Conservation (phyloP, 2,329 filamentous ascomycete genomes). For the Ophiostoma ips region DNA sequence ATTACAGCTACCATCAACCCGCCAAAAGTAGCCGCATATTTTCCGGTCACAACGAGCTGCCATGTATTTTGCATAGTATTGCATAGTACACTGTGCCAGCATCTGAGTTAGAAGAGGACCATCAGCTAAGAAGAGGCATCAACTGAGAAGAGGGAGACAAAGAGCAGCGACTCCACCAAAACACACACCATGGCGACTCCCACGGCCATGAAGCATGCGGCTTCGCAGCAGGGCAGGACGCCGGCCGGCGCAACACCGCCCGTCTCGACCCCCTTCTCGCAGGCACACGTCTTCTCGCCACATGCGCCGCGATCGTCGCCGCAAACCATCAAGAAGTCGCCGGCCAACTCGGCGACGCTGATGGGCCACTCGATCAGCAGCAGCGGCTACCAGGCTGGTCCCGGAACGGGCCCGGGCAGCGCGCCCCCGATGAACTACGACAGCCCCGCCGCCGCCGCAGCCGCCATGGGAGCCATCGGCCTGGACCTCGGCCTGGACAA, state of each 20-base stretch:
- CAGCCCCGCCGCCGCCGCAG: conserved; percentile 49
- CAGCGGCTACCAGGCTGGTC: conserved; percentile 3
- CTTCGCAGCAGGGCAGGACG: conserved; percentile 38
- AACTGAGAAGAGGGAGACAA: too few relatives aligned
- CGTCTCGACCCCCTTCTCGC: conserved; percentile 50
- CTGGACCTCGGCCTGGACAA: conserved; percentile 39
- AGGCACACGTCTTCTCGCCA: conserved; percentile 46
- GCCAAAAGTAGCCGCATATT: too few relatives aligned
- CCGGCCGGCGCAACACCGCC: conserved; percentile 45
- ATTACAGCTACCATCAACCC: too few relatives aligned
- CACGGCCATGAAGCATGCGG: conserved; percentile 33
- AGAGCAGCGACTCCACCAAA: too few relatives aligned
- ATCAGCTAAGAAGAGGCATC: too few relatives aligned
- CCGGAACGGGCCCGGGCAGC: conserved; percentile 9
- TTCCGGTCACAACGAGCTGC: too few relatives aligned
- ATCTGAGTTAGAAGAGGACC: too few relatives aligned
- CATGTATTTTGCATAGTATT: too few relatives aligned
- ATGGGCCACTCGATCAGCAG: conserved; percentile 28
- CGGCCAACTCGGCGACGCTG: conserved; percentile 36
- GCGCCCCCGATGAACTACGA: conserved; percentile 43
- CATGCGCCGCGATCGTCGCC: conserved; percentile 41
- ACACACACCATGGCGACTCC: conserved; percentile 36
- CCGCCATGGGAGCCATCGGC: conserved; percentile 42
- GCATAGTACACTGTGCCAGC: too few relatives aligned
- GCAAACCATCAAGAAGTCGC: conserved; percentile 50